phyloP scores from a whole-genome alignment of 2,329 filamentous ascomycete species.

The Cladosporium velox region DNA sequence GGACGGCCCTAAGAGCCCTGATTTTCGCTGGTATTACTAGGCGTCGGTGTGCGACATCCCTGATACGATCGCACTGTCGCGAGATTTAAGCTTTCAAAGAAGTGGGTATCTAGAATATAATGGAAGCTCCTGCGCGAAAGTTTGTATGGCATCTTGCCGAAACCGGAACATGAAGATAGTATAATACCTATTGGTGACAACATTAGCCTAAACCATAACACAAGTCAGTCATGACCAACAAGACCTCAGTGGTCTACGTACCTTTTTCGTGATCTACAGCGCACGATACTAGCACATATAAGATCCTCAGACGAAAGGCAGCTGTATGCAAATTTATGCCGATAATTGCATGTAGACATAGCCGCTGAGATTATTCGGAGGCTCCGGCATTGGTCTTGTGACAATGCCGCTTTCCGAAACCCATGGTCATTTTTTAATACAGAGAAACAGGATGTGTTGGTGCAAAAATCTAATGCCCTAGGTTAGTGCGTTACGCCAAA shows the following conservation, averaged over 20 bases:
- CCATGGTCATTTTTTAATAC: background rate
- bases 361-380: background rate
- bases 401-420: background rate
- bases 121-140: background rate
- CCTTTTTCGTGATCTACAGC: background rate
- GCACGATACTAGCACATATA: background rate
- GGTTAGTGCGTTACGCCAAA: background rate
- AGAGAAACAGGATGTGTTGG: background rate
- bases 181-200: background rate
- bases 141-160: background rate
- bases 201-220: background rate
- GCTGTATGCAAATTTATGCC: background rate
- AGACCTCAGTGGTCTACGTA: background rate
- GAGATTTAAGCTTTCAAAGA: background rate
- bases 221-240: background rate
- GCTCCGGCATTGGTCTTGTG: background rate
- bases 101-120: background rate
- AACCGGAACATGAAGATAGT: background rate
- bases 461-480: background rate
- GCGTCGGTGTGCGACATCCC: background rate
- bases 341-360: background rate
- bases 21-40: constrained; percentile 49
- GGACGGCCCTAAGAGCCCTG: constrained; percentile 45
- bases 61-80: background rate
- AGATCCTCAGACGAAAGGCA: background rate